Evolutionary conservation across 2,329 filamentous ascomycete genomes (phyloP).

Genomic region (Trichoderma guizhouense): DNA sequence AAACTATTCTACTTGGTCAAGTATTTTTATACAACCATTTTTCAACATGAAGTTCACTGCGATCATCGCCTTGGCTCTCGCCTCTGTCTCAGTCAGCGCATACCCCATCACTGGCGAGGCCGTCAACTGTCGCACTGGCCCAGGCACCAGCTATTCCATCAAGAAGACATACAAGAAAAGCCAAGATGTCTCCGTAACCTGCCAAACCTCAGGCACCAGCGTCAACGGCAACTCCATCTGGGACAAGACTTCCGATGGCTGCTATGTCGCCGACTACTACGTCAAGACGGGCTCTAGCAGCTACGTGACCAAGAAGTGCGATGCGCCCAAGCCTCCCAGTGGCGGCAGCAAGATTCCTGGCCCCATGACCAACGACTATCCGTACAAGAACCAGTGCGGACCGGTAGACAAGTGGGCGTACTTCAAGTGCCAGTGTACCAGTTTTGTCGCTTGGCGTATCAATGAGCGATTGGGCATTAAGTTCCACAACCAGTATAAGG

Average conservation of each 20-base stretch:
- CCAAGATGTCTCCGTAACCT: constrained; percentile 18
- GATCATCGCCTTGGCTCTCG: background rate
- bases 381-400: constrained; percentile 22
- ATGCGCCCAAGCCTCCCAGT: background rate
- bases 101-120: constrained; percentile 17
- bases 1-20: background rate
- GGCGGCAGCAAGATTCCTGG: constrained; percentile 10
- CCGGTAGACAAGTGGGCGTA: constrained; percentile 21
- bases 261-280: constrained; percentile 21
- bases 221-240: constrained; percentile 19
- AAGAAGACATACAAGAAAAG: constrained; percentile 19
- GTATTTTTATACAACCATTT: background rate
- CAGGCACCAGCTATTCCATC: constrained; percentile 14
- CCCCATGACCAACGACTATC: constrained; percentile 23
- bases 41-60: constrained; percentile 6
- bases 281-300: constrained; percentile 20
- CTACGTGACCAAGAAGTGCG: constrained; percentile 11
- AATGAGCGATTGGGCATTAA: constrained; percentile 23
- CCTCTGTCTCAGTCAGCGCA: background rate
- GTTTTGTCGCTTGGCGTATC: constrained; percentile 25
- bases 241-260: constrained; percentile 20
- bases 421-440: constrained; percentile 24
- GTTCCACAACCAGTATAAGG: constrained; percentile 24
- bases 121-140: constrained; percentile 21
- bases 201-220: constrained; percentile 19